Conservation (phyloP, 2,329 filamentous ascomycete species). For the Aspergillus sp. region DNA sequence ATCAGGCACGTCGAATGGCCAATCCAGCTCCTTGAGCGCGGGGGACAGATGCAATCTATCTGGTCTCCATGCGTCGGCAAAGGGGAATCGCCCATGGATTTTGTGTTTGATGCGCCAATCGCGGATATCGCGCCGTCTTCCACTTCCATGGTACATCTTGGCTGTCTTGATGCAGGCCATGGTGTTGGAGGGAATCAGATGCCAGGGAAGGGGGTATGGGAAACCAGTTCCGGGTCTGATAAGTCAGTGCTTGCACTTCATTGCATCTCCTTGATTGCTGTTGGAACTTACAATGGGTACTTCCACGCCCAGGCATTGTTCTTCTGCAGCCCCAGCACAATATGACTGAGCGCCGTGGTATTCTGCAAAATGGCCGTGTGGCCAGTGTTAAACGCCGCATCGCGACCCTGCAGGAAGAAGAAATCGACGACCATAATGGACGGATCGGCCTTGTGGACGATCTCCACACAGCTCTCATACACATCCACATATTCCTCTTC, state of each 20-base stretch:
- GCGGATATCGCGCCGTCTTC: slow-evolving; percentile 16
- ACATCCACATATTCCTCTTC: slow-evolving; percentile 38
- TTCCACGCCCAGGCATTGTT: slow-evolving; percentile 25
- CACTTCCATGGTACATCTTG: slow-evolving; percentile 21
- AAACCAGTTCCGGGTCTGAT: slow-evolving; percentile 41
- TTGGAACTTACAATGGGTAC: slow-evolving; percentile 25
- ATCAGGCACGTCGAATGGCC: slow-evolving; percentile 33
- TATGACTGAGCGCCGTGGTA: slow-evolving; percentile 44
- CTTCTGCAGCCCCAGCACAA: slow-evolving; percentile 35
- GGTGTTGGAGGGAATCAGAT: slow-evolving; percentile 40
- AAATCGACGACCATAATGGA: slow-evolving; percentile 41
- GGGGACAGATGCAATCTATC: slow-evolving; percentile 24
- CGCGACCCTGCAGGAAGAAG: slow-evolving; percentile 40
- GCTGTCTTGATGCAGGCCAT: slow-evolving; percentile 28
- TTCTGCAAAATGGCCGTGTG: slow-evolving; percentile 36
- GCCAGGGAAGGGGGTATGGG: slow-evolving; percentile 44
- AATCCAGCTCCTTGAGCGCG: slow-evolving; percentile 34
- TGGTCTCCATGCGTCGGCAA: slow-evolving; percentile 21
- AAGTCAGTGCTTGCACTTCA: background rate
- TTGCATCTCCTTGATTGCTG: too few relatives aligned
- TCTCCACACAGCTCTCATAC: slow-evolving; percentile 33
- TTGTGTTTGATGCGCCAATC: slow-evolving; percentile 20
- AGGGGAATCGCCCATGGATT: slow-evolving; percentile 21
- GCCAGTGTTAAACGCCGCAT: slow-evolving; percentile 35
- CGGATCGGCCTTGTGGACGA: slow-evolving; percentile 35